Base-by-base conservation (phyloP, 306 rosid species). In the Echinosophora koreensis region DNA sequence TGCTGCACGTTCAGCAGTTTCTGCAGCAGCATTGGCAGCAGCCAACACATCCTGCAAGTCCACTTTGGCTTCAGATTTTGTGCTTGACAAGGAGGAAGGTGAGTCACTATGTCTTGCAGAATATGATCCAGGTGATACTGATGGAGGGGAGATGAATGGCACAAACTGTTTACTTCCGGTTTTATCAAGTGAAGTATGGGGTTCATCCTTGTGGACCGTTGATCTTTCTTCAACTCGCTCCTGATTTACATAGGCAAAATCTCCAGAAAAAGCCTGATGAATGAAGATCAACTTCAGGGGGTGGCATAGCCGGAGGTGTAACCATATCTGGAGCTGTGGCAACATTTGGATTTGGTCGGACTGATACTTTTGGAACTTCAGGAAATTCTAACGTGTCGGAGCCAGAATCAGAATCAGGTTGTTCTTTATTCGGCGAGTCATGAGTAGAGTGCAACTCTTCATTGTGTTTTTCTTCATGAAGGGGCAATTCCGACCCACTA, bases 11-110 rank as follows among this genome's bases (percentile, higher is more conserved):
- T 95, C 97, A 17, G 98, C 98, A 13, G 90, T 73, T 70, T 95
- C 97, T 8, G 97, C 97, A 66, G 99, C 99, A 79, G 87, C 85
- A 81, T 95, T 93, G 66, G 99, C 99, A 42, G 99, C 97, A 69
- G 93, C 93, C 82, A 95, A 60, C 66, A 95, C 97, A 73, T 95
- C 98, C 81, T 92, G 91, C 47, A 95, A 76, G 85, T 95, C 87
- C 64, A 88, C 83, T 52, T 82, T 66, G 49, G 70, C 79, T 39
- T 84, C 96, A 10, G 89, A 59, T 74, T 79, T 86, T 57, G 75
- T 55, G 67, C 88, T 90, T 64, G 90, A 79, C 60, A 79, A 80
- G 59, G 80, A 34, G 50, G 86, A 71, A 66, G 83, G 79, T 28
- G 83, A 57, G 49, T 79, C 87, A 58, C 74, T 76, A 12, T 75